Base-by-base conservation (phyloP, 805 yeast species). In the Pichia cabralensis region DNA sequence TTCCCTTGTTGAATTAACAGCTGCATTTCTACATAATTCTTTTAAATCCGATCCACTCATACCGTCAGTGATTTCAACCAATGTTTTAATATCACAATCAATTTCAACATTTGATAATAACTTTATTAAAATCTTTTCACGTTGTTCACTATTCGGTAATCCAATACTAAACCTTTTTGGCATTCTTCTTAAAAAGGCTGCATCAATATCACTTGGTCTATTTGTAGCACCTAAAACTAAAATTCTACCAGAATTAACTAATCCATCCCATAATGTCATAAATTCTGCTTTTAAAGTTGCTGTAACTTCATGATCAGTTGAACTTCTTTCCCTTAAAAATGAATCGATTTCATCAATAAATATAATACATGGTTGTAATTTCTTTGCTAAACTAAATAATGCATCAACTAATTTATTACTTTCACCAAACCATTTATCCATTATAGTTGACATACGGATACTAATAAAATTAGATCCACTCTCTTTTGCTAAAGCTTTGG, bases 351-450 rank as follows among this genome's bases (percentile, higher is more conserved):
- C 98, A 60, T 89, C 98, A 40, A 89, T 84, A 58, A 89, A 89
- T 31, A 89, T 77, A 43, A 89, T 92, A 56, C 96, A 86, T 2
- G 98, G 98, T 56, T 85, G 85, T 27, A 89, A 67, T 52, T 92
- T 89, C 40, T 72, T 67, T 4, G 96, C 97, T 36, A 89, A 66
- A 7, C 95, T 78, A 54, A 89, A 89, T 23, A 89, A 74, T 1
- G 96, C 97, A 45, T 88, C 94, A 1, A 85, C 92, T 31, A 88
- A 76, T 61, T 92, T 92, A 57, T 92, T 89, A 20, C 89, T 76
- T 58, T 89, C 97, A 12, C 98, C 98, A 53, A 84, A 89, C 95
- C 96, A 89, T 58, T 89, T 89, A 60, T 92, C 96, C 89, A 88
- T 82, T 13, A 89, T 75, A 3, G 89, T 76, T 18, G 95, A 85